phyloP scores from a whole-genome alignment of 78 protist genomes.

The Dictyostelium firmibasis region DNA sequence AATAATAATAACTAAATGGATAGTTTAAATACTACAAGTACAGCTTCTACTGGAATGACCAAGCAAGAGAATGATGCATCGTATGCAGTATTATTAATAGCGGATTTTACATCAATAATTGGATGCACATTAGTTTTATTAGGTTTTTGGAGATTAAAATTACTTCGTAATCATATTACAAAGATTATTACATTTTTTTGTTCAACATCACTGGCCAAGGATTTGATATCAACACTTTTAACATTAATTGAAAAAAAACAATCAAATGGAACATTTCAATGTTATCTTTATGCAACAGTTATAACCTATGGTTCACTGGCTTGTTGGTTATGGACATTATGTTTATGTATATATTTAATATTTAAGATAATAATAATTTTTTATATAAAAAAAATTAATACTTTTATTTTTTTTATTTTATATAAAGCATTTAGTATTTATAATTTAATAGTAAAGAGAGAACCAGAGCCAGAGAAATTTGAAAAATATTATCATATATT shows the following conservation, averaged over 20 bases:
- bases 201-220: slow-evolving; percentile 18
- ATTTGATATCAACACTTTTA: not conserved
- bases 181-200: slow-evolving; percentile 58
- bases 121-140: slow-evolving; percentile 25
- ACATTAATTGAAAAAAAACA: not conserved
- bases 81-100: slow-evolving; percentile 18
- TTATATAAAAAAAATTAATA: not conserved
- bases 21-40: not conserved
- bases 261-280: not conserved
- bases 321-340: slow-evolving; percentile 72
- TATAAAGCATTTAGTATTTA: slow-evolving; percentile 69
- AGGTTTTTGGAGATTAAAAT: slow-evolving; percentile 24
- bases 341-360: no score
- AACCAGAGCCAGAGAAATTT: slow-evolving; percentile 44
- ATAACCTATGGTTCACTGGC: slow-evolving; percentile 47
- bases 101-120: slow-evolving; percentile 55
- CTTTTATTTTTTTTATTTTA: no score
- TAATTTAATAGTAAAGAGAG: slow-evolving; percentile 42
- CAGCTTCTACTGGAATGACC: not conserved
- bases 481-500: slow-evolving; percentile 18
- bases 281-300: slow-evolving; percentile 13
- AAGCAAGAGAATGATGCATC: not conserved
- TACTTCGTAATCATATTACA: slow-evolving; percentile 57
- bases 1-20: not conserved
- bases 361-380: not conserved